Conservation (phyloP, 2,329 filamentous ascomycete genomes). For the Nothophaeocryptopus gaeumannii region DNA sequence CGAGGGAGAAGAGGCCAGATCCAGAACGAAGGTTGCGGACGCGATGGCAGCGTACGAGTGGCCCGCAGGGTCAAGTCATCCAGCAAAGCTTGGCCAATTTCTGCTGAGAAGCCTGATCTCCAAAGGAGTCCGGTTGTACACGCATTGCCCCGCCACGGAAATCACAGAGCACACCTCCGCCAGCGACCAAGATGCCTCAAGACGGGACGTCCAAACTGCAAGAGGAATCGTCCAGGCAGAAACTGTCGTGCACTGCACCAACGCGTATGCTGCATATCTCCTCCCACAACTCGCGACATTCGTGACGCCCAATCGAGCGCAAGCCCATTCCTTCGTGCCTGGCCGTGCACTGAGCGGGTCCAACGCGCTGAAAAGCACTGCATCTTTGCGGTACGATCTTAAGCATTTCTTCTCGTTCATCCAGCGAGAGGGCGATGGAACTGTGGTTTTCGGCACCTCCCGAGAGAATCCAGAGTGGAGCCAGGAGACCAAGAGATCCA, state of each 20-base stretch:
- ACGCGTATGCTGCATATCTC: conserved; percentile 40
- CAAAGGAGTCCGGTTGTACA: conserved; percentile 43
- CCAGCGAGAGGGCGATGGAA: conserved; percentile 45
- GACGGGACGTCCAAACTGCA: conserved; percentile 38
- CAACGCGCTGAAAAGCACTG: conserved; percentile 40
- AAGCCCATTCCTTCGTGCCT: conserved; percentile 47
- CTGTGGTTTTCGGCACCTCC: conserved; percentile 45
- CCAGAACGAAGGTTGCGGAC: conserved; percentile 38
- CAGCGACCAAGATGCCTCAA: conserved; percentile 1
- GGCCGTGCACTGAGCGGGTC: conserved; percentile 37
- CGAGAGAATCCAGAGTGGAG: conserved; percentile 40
- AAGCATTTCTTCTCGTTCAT: conserved; percentile 52
- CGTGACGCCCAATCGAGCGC: conserved; percentile 45
- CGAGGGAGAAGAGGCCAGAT: conserved; percentile 40
- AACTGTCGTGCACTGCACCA: conserved; percentile 42
- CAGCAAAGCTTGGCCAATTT: conserved; percentile 51
- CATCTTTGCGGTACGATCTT: conserved; percentile 47
- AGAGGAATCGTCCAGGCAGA: conserved; percentile 34
- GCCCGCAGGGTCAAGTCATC: conserved; percentile 51
- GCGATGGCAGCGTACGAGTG: conserved; percentile 51
- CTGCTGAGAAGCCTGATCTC: conserved; percentile 40
- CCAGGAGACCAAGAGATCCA: conserved; percentile 20
- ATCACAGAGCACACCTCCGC: conserved; percentile 18
- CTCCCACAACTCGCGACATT: conserved; percentile 37
- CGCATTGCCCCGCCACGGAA: conserved; percentile 41